phyloP scores from a whole-genome alignment of 345 rosid genomes.

The Bruguiera parviflora region DNA sequence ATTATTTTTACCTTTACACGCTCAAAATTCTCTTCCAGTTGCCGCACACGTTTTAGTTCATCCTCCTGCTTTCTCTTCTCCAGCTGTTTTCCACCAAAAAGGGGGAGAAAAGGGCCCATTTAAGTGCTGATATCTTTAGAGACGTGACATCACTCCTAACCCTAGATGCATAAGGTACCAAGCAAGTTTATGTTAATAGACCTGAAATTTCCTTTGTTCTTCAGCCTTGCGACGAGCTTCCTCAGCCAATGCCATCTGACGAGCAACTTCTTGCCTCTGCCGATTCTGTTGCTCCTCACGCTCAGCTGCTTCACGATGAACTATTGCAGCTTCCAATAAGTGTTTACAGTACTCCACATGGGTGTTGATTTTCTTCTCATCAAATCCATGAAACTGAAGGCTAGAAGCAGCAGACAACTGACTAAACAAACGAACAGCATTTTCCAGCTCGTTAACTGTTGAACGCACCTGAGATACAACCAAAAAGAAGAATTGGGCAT shows the following conservation, averaged over 20 bases:
- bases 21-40: conserved; percentile 83
- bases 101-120: background rate
- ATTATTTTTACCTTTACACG: conserved; percentile 63
- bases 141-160: background rate
- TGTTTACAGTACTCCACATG: conserved; percentile 97
- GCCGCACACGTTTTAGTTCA: conserved; percentile 73
- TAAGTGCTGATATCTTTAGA: background rate
- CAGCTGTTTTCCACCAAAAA: conserved; percentile 47
- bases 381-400: conserved; percentile 92
- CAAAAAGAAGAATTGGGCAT: conserved; percentile 6
- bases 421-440: conserved; percentile 87
- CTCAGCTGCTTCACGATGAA: conserved; percentile 94
- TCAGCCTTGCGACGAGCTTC: conserved; percentile 98
- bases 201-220: conserved; percentile 94
- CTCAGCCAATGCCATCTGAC: conserved; percentile 93
- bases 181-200: conserved; percentile 22
- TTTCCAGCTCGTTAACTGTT: conserved; percentile 88
- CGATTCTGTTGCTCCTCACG: conserved; percentile 85
- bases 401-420: conserved; percentile 87
- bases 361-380: conserved; percentile 92
- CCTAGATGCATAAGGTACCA: conserved; percentile 1
- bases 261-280: conserved; percentile 91
- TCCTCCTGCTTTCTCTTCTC: conserved; percentile 95
- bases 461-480: conserved; percentile 69
- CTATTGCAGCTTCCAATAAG: conserved; percentile 84